These are phyloP conservation scores for Chalaropsis ovoidea DNA, from an alignment of 2,329 filamentous ascomycete genomes.

Conservation along the genomic window DNA sequence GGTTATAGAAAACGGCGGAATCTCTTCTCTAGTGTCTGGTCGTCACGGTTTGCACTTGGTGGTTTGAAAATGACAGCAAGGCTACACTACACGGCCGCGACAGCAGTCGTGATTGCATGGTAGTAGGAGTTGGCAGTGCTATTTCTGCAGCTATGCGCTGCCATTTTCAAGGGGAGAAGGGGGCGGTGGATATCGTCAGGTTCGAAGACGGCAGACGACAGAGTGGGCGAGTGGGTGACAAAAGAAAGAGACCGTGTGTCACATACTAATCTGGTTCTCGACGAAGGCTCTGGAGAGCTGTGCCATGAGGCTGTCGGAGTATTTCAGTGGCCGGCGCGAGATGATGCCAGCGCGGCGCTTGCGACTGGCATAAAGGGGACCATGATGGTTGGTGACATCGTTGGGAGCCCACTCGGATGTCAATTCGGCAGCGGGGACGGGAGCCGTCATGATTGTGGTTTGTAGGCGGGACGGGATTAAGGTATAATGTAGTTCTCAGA, in stretches of 20 bases:
- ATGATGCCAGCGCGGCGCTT: conserved; percentile 25
- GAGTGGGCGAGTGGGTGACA: background rate
- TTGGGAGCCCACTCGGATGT: conserved; percentile 25
- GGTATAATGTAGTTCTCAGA: background rate
- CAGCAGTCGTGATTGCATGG: background rate
- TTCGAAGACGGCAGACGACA: background rate
- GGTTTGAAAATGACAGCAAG: background rate
- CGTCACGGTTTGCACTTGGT: background rate
- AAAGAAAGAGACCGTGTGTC: conserved; percentile 3
- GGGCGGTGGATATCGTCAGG: background rate
- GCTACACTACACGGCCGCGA: background rate
- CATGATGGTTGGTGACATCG: conserved; percentile 25
- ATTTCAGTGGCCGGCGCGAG: conserved; percentile 24
- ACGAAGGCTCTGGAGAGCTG: conserved; percentile 59
- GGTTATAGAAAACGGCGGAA: background rate
- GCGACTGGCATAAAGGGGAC: conserved; percentile 24
- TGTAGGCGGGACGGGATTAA: background rate
- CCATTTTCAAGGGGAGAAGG: background rate
- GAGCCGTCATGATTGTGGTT: conserved; percentile 12
- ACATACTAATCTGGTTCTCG: conserved; percentile 69
- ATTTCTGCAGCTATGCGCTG: background rate
- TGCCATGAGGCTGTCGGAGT: conserved; percentile 32
- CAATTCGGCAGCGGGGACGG: conserved; percentile 20
- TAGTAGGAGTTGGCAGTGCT: background rate
- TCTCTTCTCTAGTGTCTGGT: background rate